phyloP scores from a whole-genome alignment of 2,329 filamentous ascomycete genomes.

The Verticillium klebahnii region DNA sequence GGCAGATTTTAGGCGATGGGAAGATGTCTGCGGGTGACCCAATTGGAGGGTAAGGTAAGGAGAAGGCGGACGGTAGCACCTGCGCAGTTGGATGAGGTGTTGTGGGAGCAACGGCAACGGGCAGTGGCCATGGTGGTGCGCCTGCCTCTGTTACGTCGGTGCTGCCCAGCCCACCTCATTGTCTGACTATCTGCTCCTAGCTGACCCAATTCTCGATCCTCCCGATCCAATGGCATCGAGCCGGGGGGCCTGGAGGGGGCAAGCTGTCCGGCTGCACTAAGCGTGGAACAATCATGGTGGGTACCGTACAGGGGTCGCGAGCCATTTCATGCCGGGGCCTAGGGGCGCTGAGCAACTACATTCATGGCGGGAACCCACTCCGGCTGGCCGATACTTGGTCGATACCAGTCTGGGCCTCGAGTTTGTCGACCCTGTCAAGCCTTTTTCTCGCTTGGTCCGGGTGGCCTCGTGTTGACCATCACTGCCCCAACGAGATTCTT shows the following conservation, averaged over 20 bases:
- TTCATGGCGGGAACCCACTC: not conserved
- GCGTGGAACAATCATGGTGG: not conserved
- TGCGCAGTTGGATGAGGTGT: not conserved
- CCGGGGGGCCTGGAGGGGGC: not conserved
- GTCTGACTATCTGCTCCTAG: not conserved
- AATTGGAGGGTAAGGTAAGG: not conserved
- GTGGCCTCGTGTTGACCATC: not conserved
- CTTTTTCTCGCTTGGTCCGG: not conserved
- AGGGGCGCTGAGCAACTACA: not conserved
- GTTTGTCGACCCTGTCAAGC: not conserved
- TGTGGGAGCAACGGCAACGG: not conserved
- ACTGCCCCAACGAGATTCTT: not conserved
- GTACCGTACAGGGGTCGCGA: not conserved
- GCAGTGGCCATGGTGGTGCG: not conserved
- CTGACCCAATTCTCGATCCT: not conserved
- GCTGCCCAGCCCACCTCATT: not conserved
- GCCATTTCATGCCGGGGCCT: not conserved
- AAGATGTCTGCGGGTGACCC: not conserved
- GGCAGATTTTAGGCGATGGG: not conserved
- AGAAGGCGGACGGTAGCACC: not conserved
- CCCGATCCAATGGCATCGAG: not conserved
- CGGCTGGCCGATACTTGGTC: constrained; percentile 6
- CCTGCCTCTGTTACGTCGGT: not conserved
- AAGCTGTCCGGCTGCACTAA: not conserved
- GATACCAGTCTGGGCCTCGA: constrained; percentile 11